Base-by-base conservation (phyloP, 805 yeast genomes). In the Ogataea minuta region DNA sequence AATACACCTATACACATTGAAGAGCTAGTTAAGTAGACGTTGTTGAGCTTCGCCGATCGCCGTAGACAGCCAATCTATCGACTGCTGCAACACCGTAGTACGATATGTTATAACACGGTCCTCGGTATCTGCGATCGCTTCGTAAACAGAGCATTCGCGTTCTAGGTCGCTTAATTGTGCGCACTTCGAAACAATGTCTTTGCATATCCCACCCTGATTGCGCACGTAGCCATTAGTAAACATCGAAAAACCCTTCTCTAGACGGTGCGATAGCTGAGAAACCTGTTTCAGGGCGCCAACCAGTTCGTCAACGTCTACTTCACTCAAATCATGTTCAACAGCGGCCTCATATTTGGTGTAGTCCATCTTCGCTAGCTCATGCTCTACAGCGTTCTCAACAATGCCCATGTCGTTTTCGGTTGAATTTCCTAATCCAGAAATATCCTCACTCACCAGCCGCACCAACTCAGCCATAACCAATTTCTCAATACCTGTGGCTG, bases 161-260 rank as follows among this genome's bases (percentile, higher is more conserved):
- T 35, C 27, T 23, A 49, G 24, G 9, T 42, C 41, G 32, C 45
- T 37, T 23, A 45, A 30, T 13, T 8, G 26, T 6, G 23, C 35
- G 23, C 23, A 19, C 32, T 44, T 38, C 23, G 36, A 28, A n/a
- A 36, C 37, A 9, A 49, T 44, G 14, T 32, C 36, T n/a, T 36
- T 32, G 27, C 28, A 31, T n/a, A 42, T 5, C 13, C 16, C 16
- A 11, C 32, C 26, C 25, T 38, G 59, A 15, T 67, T 59, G 33
- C 60, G 60, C 15, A 49, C 23, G 41, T 64, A 67, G 0, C 69
- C 71, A n/a, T 56, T 63, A 10, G 62, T 50, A 28, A 56, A 38
- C 4, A 53, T 20, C 3, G 38, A 32, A 23, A 64, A 46, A 28
- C 57, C 60, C 31, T 56, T 50, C 36, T 66, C 71, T 15, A 57